Evolutionary conservation across 768 basidiomycete genomes (phyloP).

Genomic region (Harrya chromipes): DNA sequence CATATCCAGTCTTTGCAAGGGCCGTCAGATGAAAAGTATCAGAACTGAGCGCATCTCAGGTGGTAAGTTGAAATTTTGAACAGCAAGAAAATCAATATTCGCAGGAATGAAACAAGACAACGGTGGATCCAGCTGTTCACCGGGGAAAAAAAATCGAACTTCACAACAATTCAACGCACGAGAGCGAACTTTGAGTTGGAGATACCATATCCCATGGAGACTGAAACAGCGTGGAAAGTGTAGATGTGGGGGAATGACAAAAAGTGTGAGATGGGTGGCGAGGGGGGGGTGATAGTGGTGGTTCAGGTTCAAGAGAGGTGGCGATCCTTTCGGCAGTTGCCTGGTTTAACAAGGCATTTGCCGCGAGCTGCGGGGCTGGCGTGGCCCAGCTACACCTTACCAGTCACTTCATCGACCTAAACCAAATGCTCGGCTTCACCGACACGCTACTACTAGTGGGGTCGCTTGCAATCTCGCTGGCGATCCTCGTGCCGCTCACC

Average conservation of each 20-base stretch:
- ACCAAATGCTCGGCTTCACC: constrained; percentile 33
- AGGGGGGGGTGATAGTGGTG: constrained; percentile 22
- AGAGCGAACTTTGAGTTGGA: not conserved
- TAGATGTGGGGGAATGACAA: too few species aligned
- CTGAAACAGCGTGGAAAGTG: too few species aligned
- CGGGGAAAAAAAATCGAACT: not conserved
- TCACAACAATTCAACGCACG: not conserved
- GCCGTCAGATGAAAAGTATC: not conserved
- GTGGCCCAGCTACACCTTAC: not conserved
- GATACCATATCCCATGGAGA: not conserved
- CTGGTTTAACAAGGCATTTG: constrained; percentile 24
- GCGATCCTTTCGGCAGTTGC: constrained; percentile 19
- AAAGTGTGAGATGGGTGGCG: not conserved
- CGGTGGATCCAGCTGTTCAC: not conserved
- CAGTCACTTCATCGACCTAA: not conserved
- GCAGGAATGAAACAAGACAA: not conserved
- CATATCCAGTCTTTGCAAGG: not conserved
- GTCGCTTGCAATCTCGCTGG: constrained; percentile 52
- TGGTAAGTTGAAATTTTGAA: not conserved
- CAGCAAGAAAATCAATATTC: not conserved
- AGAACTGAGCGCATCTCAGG: not conserved
- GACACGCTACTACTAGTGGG: constrained; percentile 42
- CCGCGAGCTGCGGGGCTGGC: constrained; percentile 19
- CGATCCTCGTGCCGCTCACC: constrained; percentile 56
- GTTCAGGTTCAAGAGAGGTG: constrained; percentile 31